phyloP scores from a whole-genome alignment of 2,329 filamentous ascomycete species.

The Cylindrodendrum hubeiense region DNA sequence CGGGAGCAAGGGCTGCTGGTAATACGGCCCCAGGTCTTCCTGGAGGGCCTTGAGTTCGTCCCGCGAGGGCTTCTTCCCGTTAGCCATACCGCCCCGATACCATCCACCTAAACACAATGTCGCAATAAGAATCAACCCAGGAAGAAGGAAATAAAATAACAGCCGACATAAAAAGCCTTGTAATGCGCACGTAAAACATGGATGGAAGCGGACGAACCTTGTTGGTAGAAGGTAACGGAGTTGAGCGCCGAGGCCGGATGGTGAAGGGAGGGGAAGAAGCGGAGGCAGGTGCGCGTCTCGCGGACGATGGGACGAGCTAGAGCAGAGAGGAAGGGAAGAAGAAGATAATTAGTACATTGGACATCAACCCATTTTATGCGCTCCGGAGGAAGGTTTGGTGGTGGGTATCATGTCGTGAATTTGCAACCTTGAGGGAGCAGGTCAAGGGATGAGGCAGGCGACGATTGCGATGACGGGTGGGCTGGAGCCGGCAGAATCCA shows the following conservation, averaged over 20 bases:
- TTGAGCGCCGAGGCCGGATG: slow-evolving; percentile 34
- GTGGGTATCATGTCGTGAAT: slow-evolving; percentile 35
- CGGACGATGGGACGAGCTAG: slow-evolving; percentile 10
- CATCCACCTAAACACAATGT: slow-evolving; percentile 45
- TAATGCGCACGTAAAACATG: neutral
- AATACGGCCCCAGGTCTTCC: slow-evolving; percentile 51
- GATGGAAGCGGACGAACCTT: slow-evolving; percentile 25
- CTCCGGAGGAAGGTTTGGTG: slow-evolving; percentile 28
- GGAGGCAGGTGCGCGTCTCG: slow-evolving; percentile 18
- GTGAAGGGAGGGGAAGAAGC: slow-evolving; percentile 31
- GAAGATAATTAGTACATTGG: slow-evolving; percentile 2
- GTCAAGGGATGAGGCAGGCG: neutral
- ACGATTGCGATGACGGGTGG: slow-evolving; percentile 20
- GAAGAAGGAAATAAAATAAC: slow-evolving; percentile 29
- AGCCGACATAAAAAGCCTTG: slow-evolving; percentile 12
- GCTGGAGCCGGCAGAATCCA: slow-evolving; percentile 35
- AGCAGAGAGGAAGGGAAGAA: neutral
- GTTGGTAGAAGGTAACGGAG: slow-evolving; percentile 20
- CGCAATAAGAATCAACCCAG: slow-evolving; percentile 48
- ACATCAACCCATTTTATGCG: slow-evolving; percentile 33
- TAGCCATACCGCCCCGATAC: slow-evolving; percentile 50
- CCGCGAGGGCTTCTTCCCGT: slow-evolving; percentile 48
- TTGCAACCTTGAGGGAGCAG: slow-evolving; percentile 20
- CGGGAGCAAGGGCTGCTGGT: slow-evolving; percentile 42
- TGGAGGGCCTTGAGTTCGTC: slow-evolving; percentile 50